Evolutionary conservation across 371 early-diverging fungal species (phyloP).

Genomic region (Mortierella sp.): DNA sequence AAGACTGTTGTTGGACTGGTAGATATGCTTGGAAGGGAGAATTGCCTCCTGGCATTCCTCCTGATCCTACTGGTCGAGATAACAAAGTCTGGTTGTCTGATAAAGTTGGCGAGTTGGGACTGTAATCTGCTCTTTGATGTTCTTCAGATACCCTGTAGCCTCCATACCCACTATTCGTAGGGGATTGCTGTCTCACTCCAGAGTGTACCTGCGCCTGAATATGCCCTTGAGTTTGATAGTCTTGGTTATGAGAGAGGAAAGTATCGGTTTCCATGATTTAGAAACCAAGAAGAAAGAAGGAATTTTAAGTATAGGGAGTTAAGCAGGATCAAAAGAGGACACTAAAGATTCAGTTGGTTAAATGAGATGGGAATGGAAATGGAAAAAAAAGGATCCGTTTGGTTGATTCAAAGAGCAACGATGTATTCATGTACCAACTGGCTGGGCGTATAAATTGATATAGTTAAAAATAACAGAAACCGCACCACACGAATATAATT

Average conservation of each 20-base stretch:
- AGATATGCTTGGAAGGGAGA: slow-evolving; percentile 13
- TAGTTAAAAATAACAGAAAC: not conserved
- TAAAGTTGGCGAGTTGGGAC: slow-evolving; percentile 4
- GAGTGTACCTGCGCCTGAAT: slow-evolving; percentile 10
- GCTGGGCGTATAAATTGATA: not conserved
- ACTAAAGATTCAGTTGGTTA: not conserved
- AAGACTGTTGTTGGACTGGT: slow-evolving; percentile 13
- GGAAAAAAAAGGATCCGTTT: not conserved
- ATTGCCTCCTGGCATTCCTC: slow-evolving; percentile 8
- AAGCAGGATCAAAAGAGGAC: no score
- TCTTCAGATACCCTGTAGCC: slow-evolving; percentile 12
- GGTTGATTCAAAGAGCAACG: not conserved
- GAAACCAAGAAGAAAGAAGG: not conserved
- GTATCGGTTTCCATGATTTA: slow-evolving; percentile 33
- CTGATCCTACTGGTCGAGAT: slow-evolving; percentile 1
- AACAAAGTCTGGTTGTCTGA: slow-evolving; percentile 10
- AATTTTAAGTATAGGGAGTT: not conserved
- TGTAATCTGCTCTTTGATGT: not conserved
- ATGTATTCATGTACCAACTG: not conserved
- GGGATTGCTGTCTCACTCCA: not conserved
- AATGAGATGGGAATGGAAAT: not conserved
- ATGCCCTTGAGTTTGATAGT: slow-evolving; percentile 16
- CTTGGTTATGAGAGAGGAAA: slow-evolving; percentile 27
- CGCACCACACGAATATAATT: no score
- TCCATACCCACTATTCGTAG: slow-evolving; percentile 1